Conservation (phyloP, 345 rosid species). For the Salix koriyanagi region DNA sequence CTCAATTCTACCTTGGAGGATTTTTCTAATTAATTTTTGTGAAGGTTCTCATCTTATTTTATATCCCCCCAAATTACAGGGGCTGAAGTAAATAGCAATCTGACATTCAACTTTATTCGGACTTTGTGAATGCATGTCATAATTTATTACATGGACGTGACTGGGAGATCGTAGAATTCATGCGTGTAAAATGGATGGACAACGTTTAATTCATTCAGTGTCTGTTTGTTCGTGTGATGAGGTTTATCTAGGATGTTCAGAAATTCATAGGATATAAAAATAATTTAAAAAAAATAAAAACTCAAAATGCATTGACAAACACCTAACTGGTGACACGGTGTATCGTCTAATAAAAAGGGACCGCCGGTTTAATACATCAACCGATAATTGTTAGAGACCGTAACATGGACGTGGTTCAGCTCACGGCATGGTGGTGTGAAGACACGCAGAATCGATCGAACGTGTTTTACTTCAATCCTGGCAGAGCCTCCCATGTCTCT, state of each 20-base stretch:
- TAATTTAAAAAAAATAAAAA: no score
- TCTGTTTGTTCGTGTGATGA: no score
- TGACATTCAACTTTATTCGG: neutral
- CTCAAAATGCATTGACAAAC: no score
- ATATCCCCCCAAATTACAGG: neutral
- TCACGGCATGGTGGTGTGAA: neutral
- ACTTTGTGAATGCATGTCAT: neutral
- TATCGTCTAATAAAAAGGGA: neutral
- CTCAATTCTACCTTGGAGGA: conserved; percentile 31
- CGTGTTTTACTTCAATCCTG: neutral
- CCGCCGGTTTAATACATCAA: neutral
- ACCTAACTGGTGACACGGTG: no score
- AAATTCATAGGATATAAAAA: no score
- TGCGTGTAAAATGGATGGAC: no score
- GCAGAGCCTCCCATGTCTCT: neutral
- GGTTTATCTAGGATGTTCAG: no score
- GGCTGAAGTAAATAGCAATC: neutral
- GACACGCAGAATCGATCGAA: neutral
- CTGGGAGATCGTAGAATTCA: no score
- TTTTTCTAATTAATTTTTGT: neutral
- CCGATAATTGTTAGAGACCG: neutral
- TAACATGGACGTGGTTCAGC: neutral
- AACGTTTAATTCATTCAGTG: no score
- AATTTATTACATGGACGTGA: neutral
- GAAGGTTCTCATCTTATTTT: no score